Evolutionary conservation across 768 basidiomycete genomes (phyloP), one percentile per base, ranked within the genome.

Genomic region (Hygrophorus russula): DNA sequence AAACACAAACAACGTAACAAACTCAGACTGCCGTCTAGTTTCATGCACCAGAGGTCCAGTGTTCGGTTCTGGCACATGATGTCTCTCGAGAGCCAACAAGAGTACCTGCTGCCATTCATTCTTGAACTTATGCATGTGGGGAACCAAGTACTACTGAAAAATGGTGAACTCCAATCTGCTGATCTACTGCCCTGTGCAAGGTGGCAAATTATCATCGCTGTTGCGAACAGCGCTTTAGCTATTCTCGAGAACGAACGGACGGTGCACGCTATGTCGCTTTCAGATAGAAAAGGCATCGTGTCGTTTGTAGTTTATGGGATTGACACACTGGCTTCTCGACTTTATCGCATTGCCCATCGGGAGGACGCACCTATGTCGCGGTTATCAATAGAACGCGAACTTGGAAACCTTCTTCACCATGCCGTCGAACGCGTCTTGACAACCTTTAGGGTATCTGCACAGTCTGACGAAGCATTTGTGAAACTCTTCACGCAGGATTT

Each of bases 91-190:
- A 44, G 36, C n/a, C 51, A 52, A 39, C 37, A 28, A 15, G 32
- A 45, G n/a, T 42, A 46, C 32, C 39, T 49, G n/a, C 48, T 49
- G 32, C 51, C 51, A 20, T 52, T 52, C 40, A 36, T 52, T 37
- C 36, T 40, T 15, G 31, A 36, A 34, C 46, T 52, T 4, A 31
- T 52, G 38, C 42, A 49, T 19, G 37, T 31, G 32, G 32, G 49
- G 36, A 19, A 49, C 37, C 43, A 44, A 18, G 45, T 43, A 13
- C 46, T 52, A n/a, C 46, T 52, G 3, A 49, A 49, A 38, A 47
- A 46, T 5, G 43, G 46, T 27, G 39, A 49, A 36, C 47, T 52
- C 27, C 28, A 8, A 33, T 31, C 20, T 2, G 36, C 46, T 18
- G 12, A 38, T 20, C 27, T 52, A 8, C 42, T 49, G 12, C 13